Evolutionary conservation across 2,329 filamentous ascomycete genomes (phyloP).

Genomic region (Pseudogymnoascus sp.): DNA sequence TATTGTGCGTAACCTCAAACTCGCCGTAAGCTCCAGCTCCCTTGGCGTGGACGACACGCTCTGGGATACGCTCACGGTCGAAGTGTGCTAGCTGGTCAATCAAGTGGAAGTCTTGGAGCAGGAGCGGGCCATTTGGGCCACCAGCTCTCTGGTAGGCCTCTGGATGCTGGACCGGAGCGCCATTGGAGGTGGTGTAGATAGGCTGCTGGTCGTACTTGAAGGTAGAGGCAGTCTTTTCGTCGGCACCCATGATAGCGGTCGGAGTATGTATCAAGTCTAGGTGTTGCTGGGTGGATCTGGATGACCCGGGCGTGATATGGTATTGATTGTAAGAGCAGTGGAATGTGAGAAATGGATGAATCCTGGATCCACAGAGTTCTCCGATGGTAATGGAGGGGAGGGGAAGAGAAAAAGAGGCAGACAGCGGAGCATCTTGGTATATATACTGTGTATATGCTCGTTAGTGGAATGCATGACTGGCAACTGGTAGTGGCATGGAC

Average conservation of each 20-base stretch:
- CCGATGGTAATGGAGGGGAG: too few species aligned
- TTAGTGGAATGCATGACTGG: too few species aligned
- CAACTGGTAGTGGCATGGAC: too few species aligned
- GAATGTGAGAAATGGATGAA: too few species aligned
- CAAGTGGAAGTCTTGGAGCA: constrained; percentile 59
- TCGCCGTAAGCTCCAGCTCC: constrained; percentile 35
- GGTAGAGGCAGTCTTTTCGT: constrained; percentile 38
- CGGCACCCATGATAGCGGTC: constrained; percentile 34
- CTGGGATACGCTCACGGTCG: constrained; percentile 44
- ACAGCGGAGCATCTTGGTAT: too few species aligned
- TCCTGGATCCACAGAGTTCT: too few species aligned
- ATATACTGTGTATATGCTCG: too few species aligned
- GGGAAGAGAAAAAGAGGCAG: too few species aligned
- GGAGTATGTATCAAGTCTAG: too few species aligned
- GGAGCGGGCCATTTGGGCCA: constrained; percentile 45
- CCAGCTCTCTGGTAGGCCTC: constrained; percentile 47
- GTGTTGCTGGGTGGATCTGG: too few species aligned
- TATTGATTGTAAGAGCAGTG: too few species aligned
- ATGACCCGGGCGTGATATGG: too few species aligned
- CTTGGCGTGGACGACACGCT: constrained; percentile 56
- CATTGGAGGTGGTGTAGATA: constrained; percentile 53
- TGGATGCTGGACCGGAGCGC: constrained; percentile 48
- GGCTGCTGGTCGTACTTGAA: constrained; percentile 51
- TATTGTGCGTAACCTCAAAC: not conserved
- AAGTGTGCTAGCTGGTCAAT: constrained; percentile 55